A percentile compares a stretch with the other conserved stretches of the same genome.
Evolutionary conservation across 2,329 filamentous ascomycete genomes (phyloP).

Genomic region (Acrocalymma vagum): DNA sequence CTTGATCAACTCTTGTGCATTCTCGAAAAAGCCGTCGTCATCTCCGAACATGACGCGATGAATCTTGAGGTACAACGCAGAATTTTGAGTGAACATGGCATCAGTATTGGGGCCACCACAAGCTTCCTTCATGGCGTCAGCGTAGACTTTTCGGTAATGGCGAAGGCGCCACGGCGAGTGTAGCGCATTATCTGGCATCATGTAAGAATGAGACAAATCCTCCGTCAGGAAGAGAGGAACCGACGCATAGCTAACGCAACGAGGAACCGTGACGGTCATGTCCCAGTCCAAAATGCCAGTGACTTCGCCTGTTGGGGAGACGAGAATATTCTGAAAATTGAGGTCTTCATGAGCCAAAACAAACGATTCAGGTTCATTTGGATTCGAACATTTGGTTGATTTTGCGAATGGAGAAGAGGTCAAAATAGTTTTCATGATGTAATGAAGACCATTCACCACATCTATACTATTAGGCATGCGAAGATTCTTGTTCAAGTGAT

Average conservation of each 20-base stretch:
- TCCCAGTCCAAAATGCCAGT: slow-evolving; percentile 30
- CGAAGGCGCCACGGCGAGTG: slow-evolving; percentile 10
- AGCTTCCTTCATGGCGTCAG: slow-evolving; percentile 13
- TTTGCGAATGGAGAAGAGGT: too few relatives aligned
- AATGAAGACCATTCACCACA: neutral
- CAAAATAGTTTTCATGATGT: too few relatives aligned
- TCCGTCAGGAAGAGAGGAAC: slow-evolving; percentile 15
- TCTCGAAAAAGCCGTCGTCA: too few relatives aligned
- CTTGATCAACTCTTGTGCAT: too few relatives aligned
- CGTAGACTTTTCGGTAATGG: slow-evolving; percentile 23
- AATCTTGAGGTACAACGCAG: slow-evolving; percentile 18
- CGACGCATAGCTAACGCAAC: slow-evolving; percentile 20
- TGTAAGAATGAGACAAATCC: slow-evolving; percentile 10
- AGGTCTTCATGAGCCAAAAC: slow-evolving; percentile 27
- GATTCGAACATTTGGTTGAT: neutral
- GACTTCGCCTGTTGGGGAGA: slow-evolving; percentile 18
- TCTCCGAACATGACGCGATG: too few relatives aligned
- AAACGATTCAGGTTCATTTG: slow-evolving; percentile 21
- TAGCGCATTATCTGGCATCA: neutral
- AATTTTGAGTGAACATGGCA: slow-evolving; percentile 20
- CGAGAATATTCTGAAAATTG: slow-evolving; percentile 31
- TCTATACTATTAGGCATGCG: neutral
- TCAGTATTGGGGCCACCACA: slow-evolving; percentile 5
- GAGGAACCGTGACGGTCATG: slow-evolving; percentile 11
- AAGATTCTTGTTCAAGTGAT: neutral